Conservation (phyloP, 192 early-diverging fungal genomes). For the Chytriomyces sp. region DNA sequence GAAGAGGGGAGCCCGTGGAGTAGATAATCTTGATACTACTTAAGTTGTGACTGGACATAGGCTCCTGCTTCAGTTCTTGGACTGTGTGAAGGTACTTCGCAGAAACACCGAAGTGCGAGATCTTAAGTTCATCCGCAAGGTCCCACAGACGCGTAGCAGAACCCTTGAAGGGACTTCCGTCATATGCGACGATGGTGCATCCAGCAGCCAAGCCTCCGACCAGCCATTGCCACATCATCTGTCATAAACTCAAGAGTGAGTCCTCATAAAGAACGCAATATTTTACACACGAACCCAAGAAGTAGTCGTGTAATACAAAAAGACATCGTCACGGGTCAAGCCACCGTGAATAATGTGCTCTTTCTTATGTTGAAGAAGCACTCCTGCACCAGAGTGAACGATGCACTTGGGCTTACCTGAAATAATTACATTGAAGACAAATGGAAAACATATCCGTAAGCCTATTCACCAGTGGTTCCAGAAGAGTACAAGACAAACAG, state of each 20-base stretch:
- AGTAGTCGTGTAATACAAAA: constrained; percentile 73
- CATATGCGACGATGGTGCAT: constrained; percentile 80
- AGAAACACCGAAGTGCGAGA: constrained; percentile 91
- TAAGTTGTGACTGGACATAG: constrained; percentile 60
- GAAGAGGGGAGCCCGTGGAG: constrained; percentile 93
- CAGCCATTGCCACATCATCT: constrained; percentile 99
- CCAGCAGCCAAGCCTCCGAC: constrained; percentile 76
- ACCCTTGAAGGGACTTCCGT: constrained; percentile 93
- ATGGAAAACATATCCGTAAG: background rate
- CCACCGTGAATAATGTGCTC: constrained; percentile 90
- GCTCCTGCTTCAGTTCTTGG: constrained; percentile 71
- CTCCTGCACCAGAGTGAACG: constrained; percentile 88
- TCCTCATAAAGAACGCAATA: background rate
- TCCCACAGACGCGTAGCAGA: constrained; percentile 75
- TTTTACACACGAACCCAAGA: constrained; percentile 28
- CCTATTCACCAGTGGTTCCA: constrained; percentile 75
- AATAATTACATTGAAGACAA: background rate
- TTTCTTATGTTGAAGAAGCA: constrained; percentile 90
- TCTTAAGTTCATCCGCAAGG: constrained; percentile 71
- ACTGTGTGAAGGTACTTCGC: constrained; percentile 95
- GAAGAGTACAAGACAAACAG: constrained; percentile 90
- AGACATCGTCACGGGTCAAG: constrained; percentile 70
- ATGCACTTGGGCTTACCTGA: constrained; percentile 92
- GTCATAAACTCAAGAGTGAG: constrained; percentile 67
- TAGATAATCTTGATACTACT: constrained; percentile 74